Evolutionary conservation across 2,329 filamentous ascomycete genomes (phyloP).

Genomic region (Apiospora koreana): DNA sequence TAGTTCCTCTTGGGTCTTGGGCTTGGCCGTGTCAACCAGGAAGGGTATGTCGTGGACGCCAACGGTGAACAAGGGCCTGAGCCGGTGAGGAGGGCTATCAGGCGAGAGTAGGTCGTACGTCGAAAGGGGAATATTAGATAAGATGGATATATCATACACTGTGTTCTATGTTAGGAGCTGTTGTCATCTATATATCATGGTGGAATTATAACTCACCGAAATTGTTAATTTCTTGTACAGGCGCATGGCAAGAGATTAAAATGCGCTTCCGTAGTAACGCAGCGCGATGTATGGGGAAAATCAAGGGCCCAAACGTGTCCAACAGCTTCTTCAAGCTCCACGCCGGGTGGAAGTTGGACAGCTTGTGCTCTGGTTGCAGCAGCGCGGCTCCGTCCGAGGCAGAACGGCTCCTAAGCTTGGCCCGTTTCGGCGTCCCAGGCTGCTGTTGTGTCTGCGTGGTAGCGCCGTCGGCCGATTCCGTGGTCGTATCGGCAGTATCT

Average conservation of each 20-base stretch:
- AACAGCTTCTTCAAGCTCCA: slow-evolving; percentile 77
- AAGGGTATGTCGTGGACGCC: slow-evolving; percentile 91
- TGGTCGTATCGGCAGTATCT: slow-evolving; percentile 49
- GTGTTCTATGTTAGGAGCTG: slow-evolving; percentile 20
- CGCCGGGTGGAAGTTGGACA: slow-evolving; percentile 82
- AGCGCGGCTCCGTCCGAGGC: slow-evolving; percentile 63
- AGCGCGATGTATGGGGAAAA: slow-evolving; percentile 89
- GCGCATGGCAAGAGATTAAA: slow-evolving; percentile 80
- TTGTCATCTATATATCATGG: not conserved
- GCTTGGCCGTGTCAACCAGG: slow-evolving; percentile 63
- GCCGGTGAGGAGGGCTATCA: slow-evolving; percentile 61
- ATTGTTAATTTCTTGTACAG: slow-evolving; percentile 83
- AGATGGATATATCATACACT: slow-evolving; percentile 94
- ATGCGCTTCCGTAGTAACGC: slow-evolving; percentile 86
- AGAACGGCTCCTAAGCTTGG: slow-evolving; percentile 58
- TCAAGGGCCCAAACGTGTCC: slow-evolving; percentile 82
- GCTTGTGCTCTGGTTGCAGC: slow-evolving; percentile 60
- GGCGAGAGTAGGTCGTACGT: slow-evolving; percentile 69
- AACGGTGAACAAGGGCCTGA: slow-evolving; percentile 86
- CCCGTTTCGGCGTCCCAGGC: slow-evolving; percentile 31
- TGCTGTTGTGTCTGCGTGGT: slow-evolving; percentile 4
- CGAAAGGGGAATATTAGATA: slow-evolving; percentile 82
- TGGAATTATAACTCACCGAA: slow-evolving; percentile 63
- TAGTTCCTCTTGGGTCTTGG: slow-evolving; percentile 32
- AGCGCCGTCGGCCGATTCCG: slow-evolving; percentile 28